Conservation (phyloP, 2,329 filamentous ascomycete species). For the Neodidymelliopsis sp. region DNA sequence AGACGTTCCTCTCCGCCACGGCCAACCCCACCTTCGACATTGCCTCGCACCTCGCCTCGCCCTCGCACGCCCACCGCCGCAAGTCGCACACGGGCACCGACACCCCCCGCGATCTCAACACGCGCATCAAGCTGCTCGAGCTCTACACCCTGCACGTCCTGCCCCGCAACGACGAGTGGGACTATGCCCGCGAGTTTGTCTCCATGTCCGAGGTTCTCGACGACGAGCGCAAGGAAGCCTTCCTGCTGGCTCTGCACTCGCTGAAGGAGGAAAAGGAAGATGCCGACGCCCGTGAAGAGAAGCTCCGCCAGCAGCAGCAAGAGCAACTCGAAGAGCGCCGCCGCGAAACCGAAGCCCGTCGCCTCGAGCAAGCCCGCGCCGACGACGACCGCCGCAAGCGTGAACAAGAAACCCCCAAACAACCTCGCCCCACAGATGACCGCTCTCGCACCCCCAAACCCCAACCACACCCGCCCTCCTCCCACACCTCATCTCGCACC, state of each 20-base stretch:
- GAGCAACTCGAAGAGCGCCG: constrained; percentile 62
- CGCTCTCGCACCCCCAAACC: constrained; percentile 25
- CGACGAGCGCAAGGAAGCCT: constrained; percentile 88
- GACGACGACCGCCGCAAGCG: constrained; percentile 52
- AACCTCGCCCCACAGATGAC: constrained; percentile 25
- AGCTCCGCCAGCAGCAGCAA: constrained; percentile 68
- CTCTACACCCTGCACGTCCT: constrained; percentile 94
- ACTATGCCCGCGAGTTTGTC: constrained; percentile 92
- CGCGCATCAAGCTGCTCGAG: constrained; percentile 90
- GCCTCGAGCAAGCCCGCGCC: constrained; percentile 50
- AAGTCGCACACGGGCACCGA: constrained; percentile 68
- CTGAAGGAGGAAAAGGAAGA: constrained; percentile 84
- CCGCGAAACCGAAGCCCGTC: constrained; percentile 49
- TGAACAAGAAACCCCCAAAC: constrained; percentile 47
- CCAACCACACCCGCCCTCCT: background rate
- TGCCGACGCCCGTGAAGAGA: constrained; percentile 68
- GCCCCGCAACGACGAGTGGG: constrained; percentile 94
- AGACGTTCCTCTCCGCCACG: constrained; percentile 84
- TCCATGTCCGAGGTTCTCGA: constrained; percentile 84
- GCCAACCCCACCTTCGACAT: constrained; percentile 77
- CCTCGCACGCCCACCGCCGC: constrained; percentile 42
- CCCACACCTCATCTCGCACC: constrained; percentile 12
- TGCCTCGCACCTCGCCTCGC: constrained; percentile 66
- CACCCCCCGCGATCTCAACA: constrained; percentile 83
- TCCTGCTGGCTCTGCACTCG: constrained; percentile 83